Percentiles rank a stretch among this genome's conserved stretches.
Evolutionary conservation across 2,329 filamentous ascomycete species (phyloP).

Genomic region (Aureobasidium sp.): DNA sequence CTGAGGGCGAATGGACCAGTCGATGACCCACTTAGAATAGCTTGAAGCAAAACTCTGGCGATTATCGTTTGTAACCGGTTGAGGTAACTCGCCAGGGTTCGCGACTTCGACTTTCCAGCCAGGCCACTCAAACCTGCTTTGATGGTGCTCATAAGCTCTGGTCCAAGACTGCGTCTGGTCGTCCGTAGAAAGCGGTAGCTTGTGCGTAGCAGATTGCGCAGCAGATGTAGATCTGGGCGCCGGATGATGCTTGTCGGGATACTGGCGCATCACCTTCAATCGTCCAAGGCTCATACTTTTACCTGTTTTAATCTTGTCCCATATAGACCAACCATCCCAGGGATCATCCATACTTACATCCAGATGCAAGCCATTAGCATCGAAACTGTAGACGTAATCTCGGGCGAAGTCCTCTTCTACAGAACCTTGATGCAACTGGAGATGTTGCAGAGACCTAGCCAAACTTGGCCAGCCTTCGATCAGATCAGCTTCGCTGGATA

Average conservation of each 20-base stretch:
- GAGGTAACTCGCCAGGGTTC: constrained; percentile 44
- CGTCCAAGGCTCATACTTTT: neutral
- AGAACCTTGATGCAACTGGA: constrained; percentile 69
- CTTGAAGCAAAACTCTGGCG: constrained; percentile 70
- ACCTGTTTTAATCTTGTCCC: constrained; percentile 2
- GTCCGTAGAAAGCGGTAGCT: neutral
- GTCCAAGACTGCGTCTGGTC: neutral
- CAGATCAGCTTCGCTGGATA: constrained; percentile 64
- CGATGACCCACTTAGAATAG: constrained; percentile 76
- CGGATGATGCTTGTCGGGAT: constrained; percentile 9
- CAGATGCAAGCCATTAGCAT: constrained; percentile 45
- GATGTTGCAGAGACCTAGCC: constrained; percentile 59
- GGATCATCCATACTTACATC: constrained; percentile 43
- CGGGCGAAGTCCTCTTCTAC: constrained; percentile 75
- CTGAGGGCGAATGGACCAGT: constrained; percentile 67
- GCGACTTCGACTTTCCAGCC: constrained; percentile 36
- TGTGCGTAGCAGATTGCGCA: neutral
- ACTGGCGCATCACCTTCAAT: neutral
- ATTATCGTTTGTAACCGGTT: constrained; percentile 73
- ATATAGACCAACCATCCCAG: constrained; percentile 5
- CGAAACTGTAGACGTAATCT: constrained; percentile 77
- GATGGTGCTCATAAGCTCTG: constrained; percentile 12
- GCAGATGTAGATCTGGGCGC: neutral
- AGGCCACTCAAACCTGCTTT: constrained; percentile 39
- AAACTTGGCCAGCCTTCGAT: constrained; percentile 81